Evolutionary conservation across 1,284 basidiomycete genomes (phyloP), one percentile per base, ranked within the genome.

Genomic region (Sanghuangporus baumii): DNA sequence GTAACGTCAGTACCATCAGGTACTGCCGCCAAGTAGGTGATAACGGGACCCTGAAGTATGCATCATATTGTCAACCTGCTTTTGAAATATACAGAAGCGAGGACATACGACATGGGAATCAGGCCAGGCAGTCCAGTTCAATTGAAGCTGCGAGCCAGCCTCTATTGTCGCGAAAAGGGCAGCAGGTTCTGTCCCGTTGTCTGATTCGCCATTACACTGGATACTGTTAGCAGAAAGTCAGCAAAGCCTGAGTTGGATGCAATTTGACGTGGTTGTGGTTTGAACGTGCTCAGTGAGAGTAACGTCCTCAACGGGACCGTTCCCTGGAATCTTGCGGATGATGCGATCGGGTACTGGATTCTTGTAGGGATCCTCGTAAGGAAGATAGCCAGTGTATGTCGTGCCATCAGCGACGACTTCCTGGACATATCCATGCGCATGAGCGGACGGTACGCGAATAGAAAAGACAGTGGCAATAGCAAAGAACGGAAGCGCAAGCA

Each of bases 71-170:
- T 34, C 11, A n/a, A 46, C 3, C 36, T 26, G 43, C 26, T n/a
- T 55, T 20, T 2, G 51, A 20, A 23, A 4, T 16, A 57, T 18
- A 36, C 20, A 12, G 18, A 14, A 31, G 18, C 36, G 36, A 14
- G 23, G 37, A 63, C 66, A 46, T 61, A 72, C 75, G 50, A 72
- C 69, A 65, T 78, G 80, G 61, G 74, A 77, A 51, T 75, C 74
- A 0, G 79, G 80, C 81, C 81, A 82, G 9, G 16, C 43, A 0
- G 80, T 81, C 80, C 80, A 82, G 68, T 81, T 79, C 26, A 82
- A 67, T 16, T 73, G 68, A 31, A 81, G 69, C 36, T 73, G 66
- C 8, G 75, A 73, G 1, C 80, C 81, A 12, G 81, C 78, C 4
- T 78, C 74, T 36, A 80, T 73, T 0, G 77, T 78, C 2, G 75